Base-by-base conservation (phyloP, 169 alveolate species). In the Cryptosporidium andersoni region DNA sequence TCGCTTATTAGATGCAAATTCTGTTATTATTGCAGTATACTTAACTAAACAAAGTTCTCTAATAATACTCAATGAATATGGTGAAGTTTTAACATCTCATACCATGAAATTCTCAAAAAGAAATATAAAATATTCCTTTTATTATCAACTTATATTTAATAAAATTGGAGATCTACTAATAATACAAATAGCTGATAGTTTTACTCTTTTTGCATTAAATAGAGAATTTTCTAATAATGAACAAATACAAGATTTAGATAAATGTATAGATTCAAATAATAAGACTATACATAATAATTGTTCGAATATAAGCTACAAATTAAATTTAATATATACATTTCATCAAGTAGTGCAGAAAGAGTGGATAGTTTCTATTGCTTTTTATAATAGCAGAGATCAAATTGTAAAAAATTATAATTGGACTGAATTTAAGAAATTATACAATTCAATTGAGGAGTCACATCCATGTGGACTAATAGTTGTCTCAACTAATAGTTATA, bases 301-400 rank as follows among this genome's bases (percentile, higher is more conserved):
- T 1, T 48, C 7, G 12, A 36, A 58, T 1, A 47, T 64, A 2
- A 42, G 14, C 14, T 39, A 34, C 14, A 67, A 39, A 34, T 55
- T 74, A 36, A 74, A 56, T 36, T 45, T 58, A 6, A 34, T 74
- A 6, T 74, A 74, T 37, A 55, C 85, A 6, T 74, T 58, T 36
- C 40, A 66, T 6, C 85, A 74, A 60, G 67, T 74, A 9, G 60
- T 74, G 42, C 85, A 74, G 60, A 74, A 74, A 9, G 85, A 74
- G 48, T 74, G 85, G 85, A 74, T 74, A 1, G 34, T 68, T 14
- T 74, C 74, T 11, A 74, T 74, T 6, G 36, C 85, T 11, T 43
- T 58, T 2, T 74, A 43, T 34, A 56, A 43, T 25, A 25, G 25
- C 25, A 25, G 25, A 12, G 85, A 74, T 39, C 55, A 36, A 11